Evolutionary conservation across 2,329 filamentous ascomycete species (phyloP).

Genomic region (Clarireedia sp.): DNA sequence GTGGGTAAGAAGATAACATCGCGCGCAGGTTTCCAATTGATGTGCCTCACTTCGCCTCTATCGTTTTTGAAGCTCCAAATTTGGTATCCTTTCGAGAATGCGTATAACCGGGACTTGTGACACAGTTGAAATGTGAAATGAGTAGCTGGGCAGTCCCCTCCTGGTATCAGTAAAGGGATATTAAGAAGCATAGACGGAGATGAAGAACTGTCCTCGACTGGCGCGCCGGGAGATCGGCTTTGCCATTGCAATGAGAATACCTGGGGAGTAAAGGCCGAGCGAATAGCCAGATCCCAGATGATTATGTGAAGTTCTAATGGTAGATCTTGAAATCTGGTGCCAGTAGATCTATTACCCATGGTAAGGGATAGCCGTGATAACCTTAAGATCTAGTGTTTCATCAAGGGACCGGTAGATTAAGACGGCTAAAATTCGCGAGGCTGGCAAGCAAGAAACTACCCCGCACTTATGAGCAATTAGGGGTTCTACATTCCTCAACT

Average conservation of each 20-base stretch:
- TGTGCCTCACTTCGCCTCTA: background rate
- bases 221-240: background rate
- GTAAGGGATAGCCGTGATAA: too few relatives aligned
- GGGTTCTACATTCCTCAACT: too few relatives aligned
- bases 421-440: too few relatives aligned
- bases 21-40: background rate
- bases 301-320: background rate
- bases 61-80: background rate
- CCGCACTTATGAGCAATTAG: too few relatives aligned
- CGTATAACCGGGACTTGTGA: background rate
- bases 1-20: background rate
- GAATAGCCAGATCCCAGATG: background rate
- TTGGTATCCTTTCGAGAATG: background rate
- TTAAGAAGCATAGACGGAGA: background rate
- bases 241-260: background rate
- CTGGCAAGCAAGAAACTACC: too few relatives aligned
- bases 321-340: background rate
- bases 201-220: background rate
- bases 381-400: too few relatives aligned
- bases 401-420: too few relatives aligned
- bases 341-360: too few relatives aligned
- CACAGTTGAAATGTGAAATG: background rate
- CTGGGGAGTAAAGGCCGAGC: background rate
- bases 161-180: background rate
- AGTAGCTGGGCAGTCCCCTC: background rate